These are phyloP conservation scores for Metarhizium guizhouense DNA, from an alignment of 2,329 filamentous ascomycete genomes.

Conservation along the genomic window DNA sequence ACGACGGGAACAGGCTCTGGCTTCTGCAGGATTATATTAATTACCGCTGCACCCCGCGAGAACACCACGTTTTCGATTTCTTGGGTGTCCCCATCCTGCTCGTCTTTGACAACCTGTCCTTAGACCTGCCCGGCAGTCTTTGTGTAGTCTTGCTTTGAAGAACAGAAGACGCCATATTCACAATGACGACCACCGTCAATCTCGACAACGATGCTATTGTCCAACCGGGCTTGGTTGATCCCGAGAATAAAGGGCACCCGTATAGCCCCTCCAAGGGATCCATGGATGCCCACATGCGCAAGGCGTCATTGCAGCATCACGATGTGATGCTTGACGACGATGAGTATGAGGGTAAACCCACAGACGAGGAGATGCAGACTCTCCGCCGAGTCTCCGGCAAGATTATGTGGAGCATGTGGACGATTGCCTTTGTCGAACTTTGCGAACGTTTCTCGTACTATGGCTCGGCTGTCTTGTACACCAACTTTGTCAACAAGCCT, in stretches of 20 bases:
- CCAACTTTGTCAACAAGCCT: constrained; percentile 52
- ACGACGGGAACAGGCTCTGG: no score
- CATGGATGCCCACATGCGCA: constrained; percentile 14
- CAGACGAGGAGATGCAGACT: constrained; percentile 51
- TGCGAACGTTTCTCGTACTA: constrained; percentile 76
- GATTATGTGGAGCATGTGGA: constrained; percentile 58
- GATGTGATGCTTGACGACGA: constrained; percentile 15
- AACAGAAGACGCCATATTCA: constrained; percentile 3
- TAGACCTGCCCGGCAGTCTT: not conserved
- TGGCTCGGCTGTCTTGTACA: constrained; percentile 59
- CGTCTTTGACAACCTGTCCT: not conserved
- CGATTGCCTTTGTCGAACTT: constrained; percentile 63
- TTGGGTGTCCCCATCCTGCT: not conserved
- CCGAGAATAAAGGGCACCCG: constrained; percentile 20
- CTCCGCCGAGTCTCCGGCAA: constrained; percentile 55
- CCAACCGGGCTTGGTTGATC: constrained; percentile 21
- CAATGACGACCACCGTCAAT: constrained; percentile 25
- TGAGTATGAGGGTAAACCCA: constrained; percentile 36
- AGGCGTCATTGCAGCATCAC: constrained; percentile 10
- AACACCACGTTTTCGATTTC: not conserved
- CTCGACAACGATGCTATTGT: constrained; percentile 28
- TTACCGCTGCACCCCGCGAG: not conserved
- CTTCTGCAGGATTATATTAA: not conserved
- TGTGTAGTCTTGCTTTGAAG: not conserved
- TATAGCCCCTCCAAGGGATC: constrained; percentile 18